phyloP scores from a whole-genome alignment of 345 rosid genomes.

The Cardamine chenopodiifolia region DNA sequence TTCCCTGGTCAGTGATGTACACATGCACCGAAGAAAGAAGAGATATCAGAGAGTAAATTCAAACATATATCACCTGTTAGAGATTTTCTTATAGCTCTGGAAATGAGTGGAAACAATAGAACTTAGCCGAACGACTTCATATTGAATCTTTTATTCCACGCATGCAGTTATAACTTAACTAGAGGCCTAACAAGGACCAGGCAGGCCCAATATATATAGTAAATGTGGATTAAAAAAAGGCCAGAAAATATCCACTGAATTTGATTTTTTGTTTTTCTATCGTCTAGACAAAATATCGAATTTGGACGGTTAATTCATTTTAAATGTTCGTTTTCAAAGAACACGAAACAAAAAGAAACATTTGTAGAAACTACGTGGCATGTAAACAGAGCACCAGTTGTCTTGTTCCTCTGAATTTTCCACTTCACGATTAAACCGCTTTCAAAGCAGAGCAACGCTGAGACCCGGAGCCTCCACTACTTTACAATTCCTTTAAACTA shows the following conservation, averaged over 20 bases:
- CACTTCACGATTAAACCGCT: conserved; percentile 29
- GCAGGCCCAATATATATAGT: neutral
- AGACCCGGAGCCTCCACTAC: conserved; percentile 9
- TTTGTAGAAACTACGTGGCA: conserved; percentile 31
- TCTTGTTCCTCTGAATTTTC: conserved; percentile 26
- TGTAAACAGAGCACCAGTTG: conserved; percentile 27
- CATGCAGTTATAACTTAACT: neutral
- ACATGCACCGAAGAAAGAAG: too few species aligned
- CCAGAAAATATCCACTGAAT: neutral
- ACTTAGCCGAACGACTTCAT: too few species aligned
- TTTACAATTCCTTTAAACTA: neutral
- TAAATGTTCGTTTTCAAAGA: neutral
- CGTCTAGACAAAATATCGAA: neutral
- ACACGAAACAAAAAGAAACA: neutral
- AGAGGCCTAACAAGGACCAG: neutral
- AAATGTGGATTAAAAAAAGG: neutral
- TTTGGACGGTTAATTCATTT: neutral
- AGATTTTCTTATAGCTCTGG: too few species aligned
- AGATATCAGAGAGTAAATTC: too few species aligned
- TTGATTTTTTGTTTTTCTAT: neutral
- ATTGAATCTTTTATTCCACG: too few species aligned
- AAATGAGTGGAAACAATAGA: too few species aligned
- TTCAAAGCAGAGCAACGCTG: conserved; percentile 22
- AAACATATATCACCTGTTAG: too few species aligned
- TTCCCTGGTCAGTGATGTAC: too few species aligned